Evolutionary conservation across 179 eudicot species (phyloP), one percentile per base, ranked within the genome.

Genomic region (Silene vulgaris): DNA sequence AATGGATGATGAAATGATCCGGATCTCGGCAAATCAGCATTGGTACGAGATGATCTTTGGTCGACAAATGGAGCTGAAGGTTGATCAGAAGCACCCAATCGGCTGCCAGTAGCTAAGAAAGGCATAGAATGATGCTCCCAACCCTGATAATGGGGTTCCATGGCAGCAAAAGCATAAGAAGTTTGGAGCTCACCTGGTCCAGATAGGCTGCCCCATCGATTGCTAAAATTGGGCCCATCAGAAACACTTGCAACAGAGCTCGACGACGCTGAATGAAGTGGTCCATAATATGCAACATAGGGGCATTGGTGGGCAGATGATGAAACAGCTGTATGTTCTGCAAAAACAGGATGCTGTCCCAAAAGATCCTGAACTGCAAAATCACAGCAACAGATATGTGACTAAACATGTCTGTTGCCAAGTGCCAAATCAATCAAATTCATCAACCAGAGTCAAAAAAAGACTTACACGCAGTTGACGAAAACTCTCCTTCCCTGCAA

Each of bases 231-330:
- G 37, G 92, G 80, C 76, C 85, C 87, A 77, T 91, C 94, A 5
- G 91, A 76, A 52, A 83, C 83, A 81, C 78, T 88, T 50, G 80
- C 87, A 77, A 84, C 59, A 14, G 93, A 80, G 73, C 76, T 85
- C 56, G 91, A 86, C 21, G 91, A 87, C 4, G 94, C 88, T 28
- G 92, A 91, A 72, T 85, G 96, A 70, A 88, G 54, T 43, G 96
- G 93, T 72, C 92, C 92, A 75, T 90, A 79, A 78, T 90, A 94
- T 28, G 97, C 90, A 79, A 91, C 75, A 77, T 91, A 94, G 1
- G 98, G 98, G 61, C 93, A 93, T 67, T 89, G 93, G 79, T 90
- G 93, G 71, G 84, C 71, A 73, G 96, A 77, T 28, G 97, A 88
- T 72, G 97, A 84, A 61, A 89, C 82, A 74, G 94, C 86, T 17